phyloP scores from a whole-genome alignment of 1,139 yeast species.

The Saccharomycopsis hybrid region DNA sequence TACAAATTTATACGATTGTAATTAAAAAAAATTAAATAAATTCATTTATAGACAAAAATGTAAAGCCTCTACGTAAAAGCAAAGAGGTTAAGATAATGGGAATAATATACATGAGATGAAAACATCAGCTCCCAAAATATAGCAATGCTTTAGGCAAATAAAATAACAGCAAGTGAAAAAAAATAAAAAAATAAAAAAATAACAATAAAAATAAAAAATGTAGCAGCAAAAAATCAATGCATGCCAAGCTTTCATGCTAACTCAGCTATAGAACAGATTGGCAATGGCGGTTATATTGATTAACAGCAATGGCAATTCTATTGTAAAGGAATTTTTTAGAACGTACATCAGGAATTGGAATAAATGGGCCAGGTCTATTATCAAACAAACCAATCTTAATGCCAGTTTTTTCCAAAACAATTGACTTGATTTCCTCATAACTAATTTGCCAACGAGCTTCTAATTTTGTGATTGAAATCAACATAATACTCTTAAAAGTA shows the following conservation, averaged over 20 bases:
- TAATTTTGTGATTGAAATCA: conserved; percentile 60
- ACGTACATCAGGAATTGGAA: conserved; percentile 68
- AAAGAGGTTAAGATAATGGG: too few species aligned
- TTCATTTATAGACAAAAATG: too few species aligned
- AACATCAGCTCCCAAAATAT: background rate
- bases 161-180: background rate
- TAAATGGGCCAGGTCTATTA: conserved; percentile 61
- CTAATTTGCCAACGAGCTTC: conserved; percentile 59
- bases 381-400: conserved; percentile 54
- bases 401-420: conserved; percentile 77
- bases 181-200: background rate
- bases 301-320: conserved; percentile 75
- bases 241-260: too few species aligned
- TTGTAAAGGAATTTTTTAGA: conserved; percentile 64
- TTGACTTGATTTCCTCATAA: conserved; percentile 56
- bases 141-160: background rate
- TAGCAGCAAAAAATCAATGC: too few species aligned
- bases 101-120: too few species aligned
- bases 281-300: conserved; percentile 60
- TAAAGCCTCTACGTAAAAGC: too few species aligned
- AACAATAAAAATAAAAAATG: background rate
- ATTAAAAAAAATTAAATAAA: too few species aligned
- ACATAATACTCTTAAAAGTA: conserved; percentile 63
- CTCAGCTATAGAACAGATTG: conserved; percentile 29
- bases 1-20: too few species aligned